Percentiles rank a stretch among this genome's conserved stretches.
Conservation (phyloP, 805 yeast species). For the Cyberlindnera euphorbiae region DNA sequence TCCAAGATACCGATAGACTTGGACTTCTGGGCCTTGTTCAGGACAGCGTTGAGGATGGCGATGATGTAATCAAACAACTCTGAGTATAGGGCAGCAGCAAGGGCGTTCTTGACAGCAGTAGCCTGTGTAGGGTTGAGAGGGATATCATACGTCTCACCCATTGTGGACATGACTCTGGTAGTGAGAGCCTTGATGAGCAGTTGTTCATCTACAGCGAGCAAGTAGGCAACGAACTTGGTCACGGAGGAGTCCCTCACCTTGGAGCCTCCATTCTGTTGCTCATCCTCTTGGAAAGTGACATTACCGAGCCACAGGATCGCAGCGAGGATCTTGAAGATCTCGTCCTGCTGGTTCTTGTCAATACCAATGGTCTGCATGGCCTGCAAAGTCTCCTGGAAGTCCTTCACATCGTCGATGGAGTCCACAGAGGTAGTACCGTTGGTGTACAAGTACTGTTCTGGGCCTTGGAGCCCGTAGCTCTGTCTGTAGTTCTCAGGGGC, state of each 20-base stretch:
- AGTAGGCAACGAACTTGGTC: conserved; percentile 90
- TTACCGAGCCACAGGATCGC: conserved; percentile 94
- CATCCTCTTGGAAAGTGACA: conserved; percentile 78
- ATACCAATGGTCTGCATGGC: conserved; percentile 92
- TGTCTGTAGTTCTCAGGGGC: conserved; percentile 84
- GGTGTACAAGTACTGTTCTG: conserved; percentile 89
- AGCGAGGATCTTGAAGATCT: conserved; percentile 80
- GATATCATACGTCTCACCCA: conserved; percentile 88
- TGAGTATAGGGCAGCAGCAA: conserved; percentile 90
- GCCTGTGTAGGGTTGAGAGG: conserved; percentile 93
- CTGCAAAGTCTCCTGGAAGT: conserved; percentile 70
- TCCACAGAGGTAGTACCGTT: conserved; percentile 82
- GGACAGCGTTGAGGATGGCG: conserved; percentile 77
- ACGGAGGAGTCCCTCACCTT: conserved; percentile 79
- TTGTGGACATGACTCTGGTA: conserved; percentile 84
- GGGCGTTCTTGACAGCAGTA: conserved; percentile 88
- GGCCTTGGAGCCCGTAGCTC: conserved; percentile 83
- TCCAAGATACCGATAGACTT: conserved; percentile 91
- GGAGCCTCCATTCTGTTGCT: conserved; percentile 83
- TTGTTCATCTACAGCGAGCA: conserved; percentile 73
- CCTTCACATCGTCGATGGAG: conserved; percentile 78
- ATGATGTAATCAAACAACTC: conserved; percentile 97
- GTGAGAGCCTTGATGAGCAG: conserved; percentile 61
- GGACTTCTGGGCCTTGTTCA: conserved; percentile 40
- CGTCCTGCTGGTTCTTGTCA: conserved; percentile 77